These are phyloP conservation scores for Ichthyophthirius multifiliis DNA, from an alignment of 169 alveolate species.

Conservation along the genomic window DNA sequence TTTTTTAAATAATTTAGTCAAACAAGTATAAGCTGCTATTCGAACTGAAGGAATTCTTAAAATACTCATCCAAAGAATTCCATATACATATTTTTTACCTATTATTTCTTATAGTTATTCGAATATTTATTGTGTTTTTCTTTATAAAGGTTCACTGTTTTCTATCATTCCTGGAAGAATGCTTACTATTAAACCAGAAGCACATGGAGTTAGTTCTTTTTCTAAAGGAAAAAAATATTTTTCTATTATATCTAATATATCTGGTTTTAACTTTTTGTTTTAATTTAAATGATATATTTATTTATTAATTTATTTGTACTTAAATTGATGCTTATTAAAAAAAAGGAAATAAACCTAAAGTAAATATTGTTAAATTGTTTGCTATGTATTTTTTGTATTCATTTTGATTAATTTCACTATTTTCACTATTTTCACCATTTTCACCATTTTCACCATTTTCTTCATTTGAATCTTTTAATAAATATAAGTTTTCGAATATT, in stretches of 20 bases:
- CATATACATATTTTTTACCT: background rate
- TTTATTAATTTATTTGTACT: background rate
- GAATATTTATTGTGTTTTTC: background rate
- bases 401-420: background rate
- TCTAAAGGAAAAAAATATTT: background rate
- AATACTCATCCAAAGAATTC: background rate
- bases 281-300: background rate
- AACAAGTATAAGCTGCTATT: background rate
- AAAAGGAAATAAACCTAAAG: background rate
- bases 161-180: background rate
- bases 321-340: background rate
- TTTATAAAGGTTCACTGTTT: background rate
- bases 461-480: background rate
- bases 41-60: background rate
- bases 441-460: too few relatives aligned
- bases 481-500: background rate
- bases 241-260: constrained; percentile 1
- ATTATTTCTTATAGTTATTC: background rate
- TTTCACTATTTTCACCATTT: too few relatives aligned
- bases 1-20: background rate
- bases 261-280: constrained; percentile 1
- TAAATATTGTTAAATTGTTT: background rate
- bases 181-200: background rate
- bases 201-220: background rate
- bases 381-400: background rate